These are phyloP conservation scores for Tetrahymena thermophila DNA, from an alignment of 73 alveolate genomes.

Conservation along the genomic window DNA sequence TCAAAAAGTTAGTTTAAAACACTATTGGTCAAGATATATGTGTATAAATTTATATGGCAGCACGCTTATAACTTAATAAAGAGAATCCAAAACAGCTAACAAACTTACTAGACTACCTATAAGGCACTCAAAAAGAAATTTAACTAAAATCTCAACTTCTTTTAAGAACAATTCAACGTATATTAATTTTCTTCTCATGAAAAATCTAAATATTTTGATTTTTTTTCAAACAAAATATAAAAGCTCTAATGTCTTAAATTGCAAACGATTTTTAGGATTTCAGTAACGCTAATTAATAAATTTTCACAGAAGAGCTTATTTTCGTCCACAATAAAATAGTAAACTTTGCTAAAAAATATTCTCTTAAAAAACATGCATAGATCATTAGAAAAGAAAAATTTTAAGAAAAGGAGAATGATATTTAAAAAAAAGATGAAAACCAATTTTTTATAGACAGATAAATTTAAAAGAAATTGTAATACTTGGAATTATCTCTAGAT, in stretches of 20 bases:
- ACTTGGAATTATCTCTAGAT: not conserved
- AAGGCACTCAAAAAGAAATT: not conserved
- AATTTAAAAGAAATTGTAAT: not conserved
- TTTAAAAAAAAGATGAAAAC: not conserved
- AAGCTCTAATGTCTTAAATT: not conserved
- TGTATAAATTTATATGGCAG: not conserved
- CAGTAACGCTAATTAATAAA: not conserved
- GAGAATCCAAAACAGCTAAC: not conserved
- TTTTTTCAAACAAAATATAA: not conserved
- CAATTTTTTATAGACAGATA: not conserved
- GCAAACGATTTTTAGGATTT: not conserved
- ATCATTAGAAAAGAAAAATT: not conserved
- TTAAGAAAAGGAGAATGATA: not conserved
- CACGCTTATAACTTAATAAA: not conserved
- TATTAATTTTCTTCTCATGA: not conserved
- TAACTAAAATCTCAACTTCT: not conserved
- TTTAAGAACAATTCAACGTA: not conserved
- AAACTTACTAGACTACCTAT: not conserved
- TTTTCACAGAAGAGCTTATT: not conserved
- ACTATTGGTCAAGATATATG: not conserved
- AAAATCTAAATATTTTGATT: too few relatives aligned
- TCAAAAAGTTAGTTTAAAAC: not conserved
- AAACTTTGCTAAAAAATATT: not conserved
- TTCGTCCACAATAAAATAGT: not conserved
- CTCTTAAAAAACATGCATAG: not conserved